Conservation (phyloP, 345 rosid species). For the Eutrema heterophyllum region DNA sequence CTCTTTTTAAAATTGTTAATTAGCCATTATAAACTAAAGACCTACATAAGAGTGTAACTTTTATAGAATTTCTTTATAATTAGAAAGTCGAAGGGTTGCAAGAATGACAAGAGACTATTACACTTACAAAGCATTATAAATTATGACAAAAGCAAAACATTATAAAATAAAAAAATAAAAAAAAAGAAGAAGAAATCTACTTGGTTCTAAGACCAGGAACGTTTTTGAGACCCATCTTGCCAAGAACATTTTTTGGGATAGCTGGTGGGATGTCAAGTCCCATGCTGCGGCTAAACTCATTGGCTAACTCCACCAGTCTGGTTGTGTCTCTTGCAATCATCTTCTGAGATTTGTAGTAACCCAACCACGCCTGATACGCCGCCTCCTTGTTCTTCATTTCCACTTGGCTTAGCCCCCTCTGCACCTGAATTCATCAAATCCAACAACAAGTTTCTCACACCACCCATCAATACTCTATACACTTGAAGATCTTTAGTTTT, state of each 20-base stretch:
- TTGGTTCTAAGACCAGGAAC: conserved; percentile 81
- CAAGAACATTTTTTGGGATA: conserved; percentile 61
- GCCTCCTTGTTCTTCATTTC: conserved; percentile 88
- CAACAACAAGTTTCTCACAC: conserved; percentile 15
- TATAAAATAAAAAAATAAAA: too few relatives aligned
- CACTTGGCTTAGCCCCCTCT: conserved; percentile 60
- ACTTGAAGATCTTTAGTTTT: not conserved
- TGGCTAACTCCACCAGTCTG: conserved; percentile 85
- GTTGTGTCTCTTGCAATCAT: conserved; percentile 62
- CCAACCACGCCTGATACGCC: conserved; percentile 96
- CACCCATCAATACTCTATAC: not conserved
- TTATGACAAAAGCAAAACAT: not conserved
- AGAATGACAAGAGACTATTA: conserved; percentile 12
- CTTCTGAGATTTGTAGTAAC: conserved; percentile 88
- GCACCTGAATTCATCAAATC: conserved; percentile 47
- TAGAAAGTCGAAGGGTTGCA: not conserved
- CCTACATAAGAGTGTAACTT: not conserved
- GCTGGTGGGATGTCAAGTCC: conserved; percentile 86
- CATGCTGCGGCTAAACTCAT: conserved; percentile 93
- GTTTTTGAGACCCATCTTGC: conserved; percentile 93
- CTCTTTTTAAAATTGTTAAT: not conserved
- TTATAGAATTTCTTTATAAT: not conserved
- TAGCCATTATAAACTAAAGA: not conserved
- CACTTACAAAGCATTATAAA: conserved; percentile 7
- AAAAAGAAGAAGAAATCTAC: conserved; percentile 23